A percentile compares a stretch with the other conserved stretches of the same genome.
phyloP scores from a whole-genome alignment of 345 rosid genomes.

The Chamaenerion angustifolium region DNA sequence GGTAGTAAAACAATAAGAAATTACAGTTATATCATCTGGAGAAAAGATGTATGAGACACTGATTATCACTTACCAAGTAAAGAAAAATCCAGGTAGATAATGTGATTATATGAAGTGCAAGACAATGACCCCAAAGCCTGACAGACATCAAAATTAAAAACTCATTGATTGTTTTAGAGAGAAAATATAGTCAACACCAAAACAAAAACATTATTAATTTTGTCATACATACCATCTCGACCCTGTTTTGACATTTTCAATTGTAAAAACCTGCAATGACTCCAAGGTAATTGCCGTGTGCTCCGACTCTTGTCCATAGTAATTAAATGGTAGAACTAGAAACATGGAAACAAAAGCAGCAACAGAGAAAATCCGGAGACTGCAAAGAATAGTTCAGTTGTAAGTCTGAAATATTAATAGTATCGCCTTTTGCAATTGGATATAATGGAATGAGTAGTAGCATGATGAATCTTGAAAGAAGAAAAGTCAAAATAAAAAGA shows the following conservation, averaged over 20 bases:
- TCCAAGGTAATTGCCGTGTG: slow-evolving; percentile 48
- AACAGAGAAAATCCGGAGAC: slow-evolving; percentile 60
- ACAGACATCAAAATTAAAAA: slow-evolving; percentile 6
- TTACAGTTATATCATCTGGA: background rate
- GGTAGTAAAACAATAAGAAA: slow-evolving; percentile 5
- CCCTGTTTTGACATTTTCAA: slow-evolving; percentile 63
- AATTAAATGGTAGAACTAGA: slow-evolving; percentile 76
- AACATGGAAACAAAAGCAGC: slow-evolving; percentile 57
- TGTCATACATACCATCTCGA: slow-evolving; percentile 48
- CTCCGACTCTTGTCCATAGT: slow-evolving; percentile 49
- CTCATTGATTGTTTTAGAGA: background rate
- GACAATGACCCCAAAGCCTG: slow-evolving; percentile 94
- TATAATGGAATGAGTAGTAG: too few species aligned
- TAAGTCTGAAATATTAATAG: too few species aligned
- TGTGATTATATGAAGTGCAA: slow-evolving; percentile 64
- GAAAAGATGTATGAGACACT: background rate
- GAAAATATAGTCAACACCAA: background rate
- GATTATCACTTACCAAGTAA: slow-evolving; percentile 55
- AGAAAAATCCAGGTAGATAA: slow-evolving; percentile 61
- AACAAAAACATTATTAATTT: background rate
- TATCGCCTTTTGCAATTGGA: too few species aligned
- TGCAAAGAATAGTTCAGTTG: slow-evolving; percentile 18
- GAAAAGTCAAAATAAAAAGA: too few species aligned
- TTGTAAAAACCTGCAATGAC: slow-evolving; percentile 51
- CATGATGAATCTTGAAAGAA: too few species aligned